These are phyloP conservation scores for Brettanomyces custersianus DNA, from an alignment of 805 yeast genomes.

Conservation along the genomic window DNA sequence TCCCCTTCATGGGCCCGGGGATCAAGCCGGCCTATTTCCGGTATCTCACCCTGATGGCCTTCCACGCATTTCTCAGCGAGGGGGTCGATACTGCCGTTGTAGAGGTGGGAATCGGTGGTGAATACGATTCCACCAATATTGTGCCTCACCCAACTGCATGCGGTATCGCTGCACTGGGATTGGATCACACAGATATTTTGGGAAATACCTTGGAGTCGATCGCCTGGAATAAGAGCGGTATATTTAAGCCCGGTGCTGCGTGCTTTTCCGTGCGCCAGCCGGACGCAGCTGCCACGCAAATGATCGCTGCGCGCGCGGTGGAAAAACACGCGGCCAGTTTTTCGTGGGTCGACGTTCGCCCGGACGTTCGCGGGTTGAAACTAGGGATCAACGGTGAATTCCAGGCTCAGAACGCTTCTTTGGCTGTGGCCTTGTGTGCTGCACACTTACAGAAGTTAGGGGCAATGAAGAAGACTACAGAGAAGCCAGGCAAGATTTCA, in stretches of 20 bases:
- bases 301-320: constrained; percentile 54
- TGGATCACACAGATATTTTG: constrained; percentile 81
- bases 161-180: constrained; percentile 80
- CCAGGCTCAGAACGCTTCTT: constrained; percentile 77
- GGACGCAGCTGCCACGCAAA: constrained; percentile 38
- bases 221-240: constrained; percentile 96
- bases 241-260: constrained; percentile 58
- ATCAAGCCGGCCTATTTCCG: constrained; percentile 91
- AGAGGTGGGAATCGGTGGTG: constrained; percentile 99
- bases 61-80: constrained; percentile 82
- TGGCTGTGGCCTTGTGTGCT: constrained; percentile 67
- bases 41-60: constrained; percentile 79
- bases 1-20: constrained; percentile 67
- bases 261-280: constrained; percentile 60
- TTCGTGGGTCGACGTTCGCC: constrained; percentile 39
- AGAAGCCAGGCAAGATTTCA: no score
- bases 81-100: constrained; percentile 90
- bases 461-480: constrained; percentile 21
- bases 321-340: constrained; percentile 49
- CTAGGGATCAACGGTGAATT: constrained; percentile 80
- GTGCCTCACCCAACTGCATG: constrained; percentile 72
- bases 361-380: constrained; percentile 31
- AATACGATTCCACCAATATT: constrained; percentile 91
- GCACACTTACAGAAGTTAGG: constrained; percentile 49
- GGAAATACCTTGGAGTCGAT: constrained; percentile 85